Evolutionary conservation across 2,329 filamentous ascomycete genomes (phyloP), one percentile per base, ranked within the genome.

Genomic region (Calonectria montana): DNA sequence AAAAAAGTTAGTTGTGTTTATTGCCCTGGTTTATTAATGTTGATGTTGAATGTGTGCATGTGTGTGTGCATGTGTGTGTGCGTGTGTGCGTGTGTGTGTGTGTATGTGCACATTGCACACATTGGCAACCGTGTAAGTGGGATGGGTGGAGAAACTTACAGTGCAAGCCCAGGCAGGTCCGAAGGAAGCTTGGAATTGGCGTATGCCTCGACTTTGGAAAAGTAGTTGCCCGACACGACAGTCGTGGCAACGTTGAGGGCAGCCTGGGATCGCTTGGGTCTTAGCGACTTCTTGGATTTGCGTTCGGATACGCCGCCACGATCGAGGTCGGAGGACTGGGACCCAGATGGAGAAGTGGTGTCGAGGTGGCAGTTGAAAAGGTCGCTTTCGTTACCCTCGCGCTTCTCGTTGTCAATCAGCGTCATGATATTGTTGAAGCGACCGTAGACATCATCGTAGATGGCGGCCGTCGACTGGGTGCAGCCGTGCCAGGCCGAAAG

Each of bases 121-220:
- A 27, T 35, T 25, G 31, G 35, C n/a, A 18, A 21, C 31, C 53
- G 53, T 59, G 53, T 59, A 59, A 59, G 53, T 59, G 53, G 21
- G 37, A n/a, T 25, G 53, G 27, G 18, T 31, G 43, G 35, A 15
- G 18, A 2, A n/a, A 82, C 88, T 78, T 86, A 94, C 88, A 96
- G 84, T 77, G 89, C 91, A 59, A 97, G 87, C 0, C 91, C 89
- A 1, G 91, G 90, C 2, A 97, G 85, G 72, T 93, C 86, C 41
- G 88, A 85, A 0, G 94, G 93, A 6, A 97, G 85, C 69, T 89
- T 91, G 2, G 94, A 94, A 81, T 97, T 97, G 55, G 90, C 88
- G 80, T 97, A 97, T 1, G 92, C 84, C 78, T 95, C 92, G 16
- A 94, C 93, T 81, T 97, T 97, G 16, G 91, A 88, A 76, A 95